Conservation (phyloP, 2,329 filamentous ascomycete genomes). For the Penicillium sp. region DNA sequence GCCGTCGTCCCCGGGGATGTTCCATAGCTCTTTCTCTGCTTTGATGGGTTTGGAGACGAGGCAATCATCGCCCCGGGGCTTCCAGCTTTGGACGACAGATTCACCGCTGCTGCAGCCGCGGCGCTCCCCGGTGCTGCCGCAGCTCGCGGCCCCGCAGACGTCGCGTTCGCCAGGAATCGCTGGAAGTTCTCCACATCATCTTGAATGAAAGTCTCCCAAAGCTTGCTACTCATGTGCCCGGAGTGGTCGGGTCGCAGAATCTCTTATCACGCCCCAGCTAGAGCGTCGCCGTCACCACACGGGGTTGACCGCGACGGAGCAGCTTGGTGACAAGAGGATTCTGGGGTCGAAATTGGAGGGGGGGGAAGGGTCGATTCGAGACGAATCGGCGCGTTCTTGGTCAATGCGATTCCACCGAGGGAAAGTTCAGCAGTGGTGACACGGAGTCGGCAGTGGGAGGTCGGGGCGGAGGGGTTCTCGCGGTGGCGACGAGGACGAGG, state of each 20-base stretch:
- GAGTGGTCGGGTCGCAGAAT: constrained; percentile 34
- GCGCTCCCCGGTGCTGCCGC: constrained; percentile 24
- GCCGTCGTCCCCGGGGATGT: constrained; percentile 48
- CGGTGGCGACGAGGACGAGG: constrained; percentile 28
- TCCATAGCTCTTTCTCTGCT: constrained; percentile 46
- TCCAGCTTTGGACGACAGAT: constrained; percentile 25
- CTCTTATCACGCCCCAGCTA: constrained; percentile 55
- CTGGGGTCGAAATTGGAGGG: constrained; percentile 17
- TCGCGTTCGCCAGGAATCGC: constrained; percentile 74
- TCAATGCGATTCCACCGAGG: constrained; percentile 1
- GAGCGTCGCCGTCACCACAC: constrained; percentile 87
- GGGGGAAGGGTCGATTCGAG: constrained; percentile 10
- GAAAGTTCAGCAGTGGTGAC: constrained; percentile 6
- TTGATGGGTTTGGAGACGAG: constrained; percentile 44
- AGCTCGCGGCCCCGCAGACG: constrained; percentile 33
- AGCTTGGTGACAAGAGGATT: constrained; percentile 40
- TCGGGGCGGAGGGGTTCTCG: constrained; percentile 10
- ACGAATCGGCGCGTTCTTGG: constrained; percentile 17
- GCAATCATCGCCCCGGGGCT: constrained; percentile 30
- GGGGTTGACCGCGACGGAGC: constrained; percentile 89
- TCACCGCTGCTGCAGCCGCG: constrained; percentile 14
- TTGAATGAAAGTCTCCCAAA: constrained; percentile 96
- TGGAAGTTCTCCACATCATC: constrained; percentile 96
- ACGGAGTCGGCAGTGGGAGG: constrained; percentile 20
- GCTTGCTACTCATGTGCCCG: constrained; percentile 85